Percentiles rank a stretch among this genome's conserved stretches.
phyloP scores from a whole-genome alignment of 768 basidiomycete species.

The Amanita subjunquillea region DNA sequence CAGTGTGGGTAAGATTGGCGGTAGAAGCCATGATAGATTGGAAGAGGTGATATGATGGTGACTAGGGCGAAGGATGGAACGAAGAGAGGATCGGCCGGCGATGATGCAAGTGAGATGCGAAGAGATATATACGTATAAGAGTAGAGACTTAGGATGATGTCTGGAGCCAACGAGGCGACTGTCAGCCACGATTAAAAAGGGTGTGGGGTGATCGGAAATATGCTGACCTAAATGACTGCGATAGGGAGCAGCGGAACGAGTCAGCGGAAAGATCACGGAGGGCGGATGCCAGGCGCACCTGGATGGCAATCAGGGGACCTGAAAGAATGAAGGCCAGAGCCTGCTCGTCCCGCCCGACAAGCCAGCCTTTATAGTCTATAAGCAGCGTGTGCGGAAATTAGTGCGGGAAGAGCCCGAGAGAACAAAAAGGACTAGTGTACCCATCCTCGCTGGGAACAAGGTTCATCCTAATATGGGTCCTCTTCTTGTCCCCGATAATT shows the following conservation, averaged over 20 bases:
- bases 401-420: background rate
- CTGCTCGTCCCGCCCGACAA: background rate
- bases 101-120: constrained; percentile 18
- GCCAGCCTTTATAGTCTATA: constrained; percentile 1
- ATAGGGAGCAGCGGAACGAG: constrained; percentile 2
- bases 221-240: constrained; percentile 5
- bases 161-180: constrained; percentile 6
- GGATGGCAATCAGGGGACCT: constrained; percentile 4
- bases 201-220: constrained; percentile 4
- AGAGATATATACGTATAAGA: constrained; percentile 8
- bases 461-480: background rate
- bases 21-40: constrained; percentile 27
- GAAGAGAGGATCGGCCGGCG: constrained; percentile 53
- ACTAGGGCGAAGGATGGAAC: constrained; percentile 12
- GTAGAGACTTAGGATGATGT: constrained; percentile 4
- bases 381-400: background rate
- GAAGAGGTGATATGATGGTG: constrained; percentile 10
- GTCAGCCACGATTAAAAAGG: constrained; percentile 6
- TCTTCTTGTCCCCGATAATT: background rate
- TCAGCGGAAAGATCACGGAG: constrained; percentile 7
- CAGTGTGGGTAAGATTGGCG: constrained; percentile 50
- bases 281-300: constrained; percentile 5
- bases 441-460: constrained; percentile 2
- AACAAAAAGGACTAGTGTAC: constrained; percentile 4
- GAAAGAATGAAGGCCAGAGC: constrained; percentile 7